These are phyloP conservation scores for Fusarium illudens DNA, from an alignment of 2,329 filamentous ascomycete genomes.

Conservation along the genomic window DNA sequence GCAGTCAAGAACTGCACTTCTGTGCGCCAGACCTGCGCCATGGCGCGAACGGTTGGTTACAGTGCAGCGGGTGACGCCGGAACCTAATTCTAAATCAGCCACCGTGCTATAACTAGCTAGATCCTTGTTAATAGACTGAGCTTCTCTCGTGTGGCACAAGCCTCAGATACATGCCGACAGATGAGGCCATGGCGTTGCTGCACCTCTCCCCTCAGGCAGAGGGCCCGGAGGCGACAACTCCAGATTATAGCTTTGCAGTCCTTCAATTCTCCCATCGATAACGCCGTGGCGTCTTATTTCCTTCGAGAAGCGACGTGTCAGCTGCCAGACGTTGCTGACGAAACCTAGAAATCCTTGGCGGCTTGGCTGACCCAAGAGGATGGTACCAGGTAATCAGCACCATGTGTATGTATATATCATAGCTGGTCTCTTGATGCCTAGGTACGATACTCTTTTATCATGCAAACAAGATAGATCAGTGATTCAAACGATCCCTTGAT, in stretches of 20 bases:
- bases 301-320: background rate
- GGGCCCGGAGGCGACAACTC: background rate
- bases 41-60: background rate
- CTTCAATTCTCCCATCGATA: background rate
- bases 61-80: background rate
- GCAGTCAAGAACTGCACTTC: background rate
- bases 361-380: background rate
- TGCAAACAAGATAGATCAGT: background rate
- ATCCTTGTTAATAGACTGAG: background rate
- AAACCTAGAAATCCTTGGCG: background rate
- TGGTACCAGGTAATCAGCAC: background rate
- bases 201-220: background rate
- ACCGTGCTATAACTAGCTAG: background rate
- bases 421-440: background rate
- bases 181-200: background rate
- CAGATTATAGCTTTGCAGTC: background rate
- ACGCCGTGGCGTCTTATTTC: background rate
- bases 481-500: too few species aligned
- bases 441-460: background rate
- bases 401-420: background rate
- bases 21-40: background rate
- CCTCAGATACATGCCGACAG: background rate
- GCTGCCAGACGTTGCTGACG: background rate
- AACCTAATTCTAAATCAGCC: background rate
- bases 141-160: background rate